Base-by-base conservation (phyloP, 768 basidiomycete genomes). In the Pholiota molesta region DNA sequence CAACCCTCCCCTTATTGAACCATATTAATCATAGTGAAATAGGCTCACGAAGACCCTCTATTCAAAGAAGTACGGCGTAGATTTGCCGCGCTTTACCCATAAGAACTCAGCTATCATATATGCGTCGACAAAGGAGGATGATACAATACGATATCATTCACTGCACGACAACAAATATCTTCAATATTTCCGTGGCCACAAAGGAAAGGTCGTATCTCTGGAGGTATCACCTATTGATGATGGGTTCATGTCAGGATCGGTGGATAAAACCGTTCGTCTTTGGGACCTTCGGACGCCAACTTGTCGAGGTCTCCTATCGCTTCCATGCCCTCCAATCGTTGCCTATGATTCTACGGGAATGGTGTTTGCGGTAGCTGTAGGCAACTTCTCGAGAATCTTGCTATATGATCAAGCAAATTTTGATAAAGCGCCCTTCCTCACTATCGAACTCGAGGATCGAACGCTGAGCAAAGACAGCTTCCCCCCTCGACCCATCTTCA, bases 21-120 rank as follows among this genome's bases (percentile, higher is more conserved):
- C 62, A 55, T 66, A 62, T 62, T 49, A 26, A 55, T 70, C 52
- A 49, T 5, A 37, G 53, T 47, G n/a, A 39, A 55, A 55, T 64
- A 92, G 96, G 80, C 83, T 83, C 55, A 68, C 85, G 35, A 95
- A 93, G 75, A 89, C 88, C 1, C 75, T 95, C 3, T 86, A 90
- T 68, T 98, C 96, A 0, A 95, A 96, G 76, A 99, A 99, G 74
- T 99, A 99, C 74, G 97, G 97, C 0, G 91, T 95, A 49, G 94
- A 97, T 74, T 83, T 96, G 19, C 94, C 95, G 21, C 87, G 97
- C 3, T 97, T 98, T 70, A 98, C 97, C 0, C 97, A 99, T 78
- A 92, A 92, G 72, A 89, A 86, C 66, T 86, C 88, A 0, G 86
- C 90, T 3, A 89, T 98, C 52, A 72, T 99, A 2, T 88, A 98